Conservation (phyloP, 768 basidiomycete genomes). For the Austroboletus festivus region DNA sequence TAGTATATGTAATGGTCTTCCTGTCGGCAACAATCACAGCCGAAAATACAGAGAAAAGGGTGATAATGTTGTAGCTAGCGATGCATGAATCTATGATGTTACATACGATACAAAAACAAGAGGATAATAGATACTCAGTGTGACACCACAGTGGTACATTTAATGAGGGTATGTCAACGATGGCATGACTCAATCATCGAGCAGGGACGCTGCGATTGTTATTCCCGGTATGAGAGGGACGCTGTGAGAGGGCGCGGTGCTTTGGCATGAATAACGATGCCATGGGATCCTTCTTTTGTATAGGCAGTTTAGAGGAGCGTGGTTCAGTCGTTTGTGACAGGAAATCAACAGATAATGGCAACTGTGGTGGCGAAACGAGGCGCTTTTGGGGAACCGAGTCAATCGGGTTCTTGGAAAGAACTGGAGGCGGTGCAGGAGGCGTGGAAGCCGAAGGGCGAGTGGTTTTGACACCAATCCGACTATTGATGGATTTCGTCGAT, state of each 20-base stretch:
- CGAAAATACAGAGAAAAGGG: constrained; percentile 6
- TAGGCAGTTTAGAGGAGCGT: constrained; percentile 36
- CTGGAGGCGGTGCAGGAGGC: constrained; percentile 23
- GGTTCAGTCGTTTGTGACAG: constrained; percentile 24
- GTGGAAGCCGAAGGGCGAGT: constrained; percentile 31
- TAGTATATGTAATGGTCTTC: not conserved
- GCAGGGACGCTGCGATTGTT: constrained; percentile 20
- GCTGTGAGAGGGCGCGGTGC: constrained; percentile 61
- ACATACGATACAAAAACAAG: constrained; percentile 14
- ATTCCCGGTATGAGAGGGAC: constrained; percentile 34
- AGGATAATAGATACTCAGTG: constrained; percentile 8
- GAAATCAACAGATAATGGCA: constrained; percentile 7
- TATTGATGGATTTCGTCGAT: constrained; percentile 28
- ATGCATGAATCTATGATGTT: constrained; percentile 12
- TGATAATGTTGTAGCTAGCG: constrained; percentile 1
- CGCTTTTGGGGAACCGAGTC: constrained; percentile 11
- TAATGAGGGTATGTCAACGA: not conserved
- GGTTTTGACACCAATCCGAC: constrained; percentile 51
- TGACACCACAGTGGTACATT: not conserved
- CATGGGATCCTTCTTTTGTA: constrained; percentile 63
- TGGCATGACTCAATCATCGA: constrained; percentile 13
- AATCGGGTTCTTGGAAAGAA: constrained; percentile 26
- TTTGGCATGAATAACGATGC: constrained; percentile 68
- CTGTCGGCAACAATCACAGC: constrained; percentile 1
- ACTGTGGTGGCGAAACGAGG: constrained; percentile 31